Evolutionary conservation across 2,329 filamentous ascomycete species (phyloP), one percentile per base, ranked within the genome.

Genomic region (Claviceps capensis): DNA sequence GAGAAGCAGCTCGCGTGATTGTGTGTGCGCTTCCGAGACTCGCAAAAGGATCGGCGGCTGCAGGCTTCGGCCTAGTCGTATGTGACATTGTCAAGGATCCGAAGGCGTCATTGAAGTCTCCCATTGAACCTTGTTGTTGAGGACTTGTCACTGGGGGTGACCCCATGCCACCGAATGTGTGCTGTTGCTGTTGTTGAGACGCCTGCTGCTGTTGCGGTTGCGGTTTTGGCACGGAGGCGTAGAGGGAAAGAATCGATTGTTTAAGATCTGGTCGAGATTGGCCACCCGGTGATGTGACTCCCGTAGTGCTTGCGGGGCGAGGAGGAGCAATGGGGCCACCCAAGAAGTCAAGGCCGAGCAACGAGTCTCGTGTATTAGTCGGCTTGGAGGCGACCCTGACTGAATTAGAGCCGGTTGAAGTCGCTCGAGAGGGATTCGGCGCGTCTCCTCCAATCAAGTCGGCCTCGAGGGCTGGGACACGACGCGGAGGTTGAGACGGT

Each of bases 231-330:
- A 81, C 81, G 7, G 88, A 86, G 11, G 90, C 88, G 65, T 98
- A 98, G 16, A 98, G 77, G 7, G 93, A 98, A 48, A 98, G 72
- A 55, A 98, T 98, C 2, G 91, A 97, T 68, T 96, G 91, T 70
- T 98, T 98, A 54, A 98, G 73, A 64, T 98, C 93, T 2, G 91
- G 90, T 55, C 93, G 78, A 46, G 89, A 94, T 60, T 86, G 83
- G 13, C 77, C 76, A 17, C 73, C 73, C 3, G 76, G 65, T 5
- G 77, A 75, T 46, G 78, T 71, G 13, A 82, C 78, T 17, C 83
- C 81, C 4, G 83, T 79, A 19, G 88, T 88, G 69, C 88, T 95
- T 5, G 87, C 81, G n/a, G 90, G 86, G 50, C 89, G 79, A 50
- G 83, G 81, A n/a, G 88, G 81, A 9, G 86, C 75, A 38, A 83